Conservation (phyloP, 495 filamentous ascomycete species). For the Xylaria sp. region DNA sequence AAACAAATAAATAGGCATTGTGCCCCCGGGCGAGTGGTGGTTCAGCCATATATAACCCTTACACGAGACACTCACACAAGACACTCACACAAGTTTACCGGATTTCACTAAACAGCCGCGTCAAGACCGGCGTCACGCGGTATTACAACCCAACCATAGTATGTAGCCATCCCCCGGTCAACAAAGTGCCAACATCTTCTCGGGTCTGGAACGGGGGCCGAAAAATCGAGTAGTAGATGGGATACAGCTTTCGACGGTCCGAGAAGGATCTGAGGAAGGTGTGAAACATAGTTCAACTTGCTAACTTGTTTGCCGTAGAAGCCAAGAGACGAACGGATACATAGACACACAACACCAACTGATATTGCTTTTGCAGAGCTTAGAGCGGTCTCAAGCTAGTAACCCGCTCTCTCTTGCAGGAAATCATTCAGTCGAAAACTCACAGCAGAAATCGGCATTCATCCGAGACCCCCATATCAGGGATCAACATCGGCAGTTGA, state of each 20-base stretch:
- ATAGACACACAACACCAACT: neutral
- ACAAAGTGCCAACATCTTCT: neutral
- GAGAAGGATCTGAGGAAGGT: neutral
- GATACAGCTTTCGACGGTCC: neutral
- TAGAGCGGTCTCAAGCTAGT: neutral
- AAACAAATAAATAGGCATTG: neutral
- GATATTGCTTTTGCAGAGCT: neutral
- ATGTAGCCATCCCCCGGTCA: neutral
- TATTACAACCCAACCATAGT: neutral
- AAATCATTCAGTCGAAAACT: neutral
- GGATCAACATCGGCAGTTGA: too few species aligned
- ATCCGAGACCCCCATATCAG: neutral
- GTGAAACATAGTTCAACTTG: neutral
- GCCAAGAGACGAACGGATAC: neutral
- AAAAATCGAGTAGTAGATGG: neutral
- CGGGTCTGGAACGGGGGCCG: neutral
- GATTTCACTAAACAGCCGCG: neutral
- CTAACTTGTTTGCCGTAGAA: neutral
- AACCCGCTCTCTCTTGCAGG: neutral
- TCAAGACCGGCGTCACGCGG: neutral
- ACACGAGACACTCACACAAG: neutral
- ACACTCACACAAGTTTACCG: neutral
- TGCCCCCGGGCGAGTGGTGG: neutral
- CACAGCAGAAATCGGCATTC: neutral
- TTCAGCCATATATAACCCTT: too few species aligned